Percentiles rank a stretch among this genome's conserved stretches.
These are phyloP conservation scores for Hypomontagnella submonticulosa DNA, from an alignment of 495 filamentous ascomycete species.

Conservation along the genomic window DNA sequence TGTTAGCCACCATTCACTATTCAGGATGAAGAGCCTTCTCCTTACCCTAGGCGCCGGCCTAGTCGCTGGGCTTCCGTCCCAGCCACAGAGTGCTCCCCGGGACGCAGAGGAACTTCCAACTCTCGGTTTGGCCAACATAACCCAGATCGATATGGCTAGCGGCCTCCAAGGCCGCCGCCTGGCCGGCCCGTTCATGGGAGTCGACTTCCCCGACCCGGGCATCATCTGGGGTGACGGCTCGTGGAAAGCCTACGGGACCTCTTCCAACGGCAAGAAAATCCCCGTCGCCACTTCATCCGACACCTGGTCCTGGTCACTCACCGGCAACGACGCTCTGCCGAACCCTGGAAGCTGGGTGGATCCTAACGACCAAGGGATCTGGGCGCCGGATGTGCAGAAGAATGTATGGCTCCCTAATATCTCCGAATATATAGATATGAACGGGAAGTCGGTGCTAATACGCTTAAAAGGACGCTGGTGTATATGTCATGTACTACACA, in stretches of 20 bases:
- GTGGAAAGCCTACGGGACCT: conserved; percentile 49
- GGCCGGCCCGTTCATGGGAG: conserved; percentile 36
- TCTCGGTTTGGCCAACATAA: conserved; percentile 45
- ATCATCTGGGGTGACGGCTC: conserved; percentile 48
- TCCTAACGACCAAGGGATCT: conserved; percentile 37
- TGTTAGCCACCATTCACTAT: background rate
- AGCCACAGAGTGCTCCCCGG: conserved; percentile 1
- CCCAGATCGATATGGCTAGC: conserved; percentile 38
- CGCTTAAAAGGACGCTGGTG: conserved; percentile 48
- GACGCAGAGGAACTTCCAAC: conserved; percentile 32
- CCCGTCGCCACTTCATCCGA: conserved; percentile 48
- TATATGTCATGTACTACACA: conserved; percentile 69
- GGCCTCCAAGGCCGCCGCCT: conserved; percentile 37
- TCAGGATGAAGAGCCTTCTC: conserved; percentile 43
- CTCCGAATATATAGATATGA: background rate
- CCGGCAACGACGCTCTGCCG: conserved; percentile 43
- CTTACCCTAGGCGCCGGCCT: conserved; percentile 38
- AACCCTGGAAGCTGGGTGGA: conserved; percentile 46
- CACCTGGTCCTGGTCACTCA: conserved; percentile 43
- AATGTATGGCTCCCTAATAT: conserved; percentile 35
- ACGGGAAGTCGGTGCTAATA: background rate
- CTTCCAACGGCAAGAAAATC: conserved; percentile 39
- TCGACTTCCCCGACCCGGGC: conserved; percentile 49
- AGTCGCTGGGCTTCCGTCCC: conserved; percentile 38
- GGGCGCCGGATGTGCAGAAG: conserved; percentile 49